Conservation (phyloP, 352 stramenopile species). For the Hyaloperonospora arabidopsidis region DNA sequence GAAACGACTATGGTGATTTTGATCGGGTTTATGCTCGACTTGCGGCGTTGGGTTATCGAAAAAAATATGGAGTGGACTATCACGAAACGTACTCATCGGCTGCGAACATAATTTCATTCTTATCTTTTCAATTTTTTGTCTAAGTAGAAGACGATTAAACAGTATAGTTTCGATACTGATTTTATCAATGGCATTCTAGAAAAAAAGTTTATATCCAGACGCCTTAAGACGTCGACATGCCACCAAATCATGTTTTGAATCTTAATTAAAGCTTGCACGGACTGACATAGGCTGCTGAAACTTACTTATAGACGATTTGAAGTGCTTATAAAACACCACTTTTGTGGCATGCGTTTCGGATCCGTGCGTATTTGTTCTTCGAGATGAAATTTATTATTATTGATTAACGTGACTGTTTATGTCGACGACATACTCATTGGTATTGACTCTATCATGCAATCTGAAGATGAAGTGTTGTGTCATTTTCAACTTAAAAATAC, state of each 20-base stretch:
- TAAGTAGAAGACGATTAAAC: background rate
- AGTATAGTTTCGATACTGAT: constrained; percentile 4
- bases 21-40: background rate
- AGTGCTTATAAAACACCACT: constrained; percentile 5
- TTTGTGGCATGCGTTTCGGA: constrained; percentile 1
- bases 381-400: background rate
- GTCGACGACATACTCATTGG: background rate
- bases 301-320: constrained; percentile 20
- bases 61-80: constrained; percentile 7
- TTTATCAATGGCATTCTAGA: constrained; percentile 2
- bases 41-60: background rate
- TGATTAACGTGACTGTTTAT: background rate
- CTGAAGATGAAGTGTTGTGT: background rate
- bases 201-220: constrained; percentile 4
- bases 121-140: background rate
- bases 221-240: background rate
- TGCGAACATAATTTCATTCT: constrained; percentile 2
- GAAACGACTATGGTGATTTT: background rate
- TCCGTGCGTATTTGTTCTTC: background rate
- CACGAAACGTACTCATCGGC: too few species aligned
- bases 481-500: background rate
- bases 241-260: background rate
- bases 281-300: constrained; percentile 30
- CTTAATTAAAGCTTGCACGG: constrained; percentile 9
- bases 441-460: too few species aligned